Conservation (phyloP, 257 asterid genomes). For the Cinchona pubescens region DNA sequence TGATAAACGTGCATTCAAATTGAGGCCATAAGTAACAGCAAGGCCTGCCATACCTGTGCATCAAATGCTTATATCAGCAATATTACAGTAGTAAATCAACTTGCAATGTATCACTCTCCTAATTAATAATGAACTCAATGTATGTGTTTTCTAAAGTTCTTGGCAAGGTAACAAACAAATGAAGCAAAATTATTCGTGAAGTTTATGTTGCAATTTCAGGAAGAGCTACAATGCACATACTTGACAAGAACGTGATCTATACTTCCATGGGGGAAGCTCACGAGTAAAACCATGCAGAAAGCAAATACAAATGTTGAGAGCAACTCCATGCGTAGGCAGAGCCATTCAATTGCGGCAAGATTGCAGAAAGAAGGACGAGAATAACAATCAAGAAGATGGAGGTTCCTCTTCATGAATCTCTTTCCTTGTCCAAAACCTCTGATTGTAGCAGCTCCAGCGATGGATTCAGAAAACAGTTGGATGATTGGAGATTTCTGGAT, state of each 20-base stretch:
- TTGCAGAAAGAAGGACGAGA: slow-evolving; percentile 98
- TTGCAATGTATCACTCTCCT: background rate
- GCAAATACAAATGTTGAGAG: slow-evolving; percentile 95
- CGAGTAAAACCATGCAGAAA: slow-evolving; percentile 92
- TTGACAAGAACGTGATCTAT: slow-evolving; percentile 99
- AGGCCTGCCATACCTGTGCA: slow-evolving; percentile 93
- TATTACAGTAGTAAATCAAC: background rate
- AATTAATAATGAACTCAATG: background rate
- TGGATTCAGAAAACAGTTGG: slow-evolving; percentile 91
- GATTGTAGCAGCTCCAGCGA: slow-evolving; percentile 96
- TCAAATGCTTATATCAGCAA: slow-evolving; percentile 14
- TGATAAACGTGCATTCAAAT: slow-evolving; percentile 90
- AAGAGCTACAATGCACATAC: slow-evolving; percentile 44
- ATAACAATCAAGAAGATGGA: slow-evolving; percentile 95
- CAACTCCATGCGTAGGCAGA: slow-evolving; percentile 95
- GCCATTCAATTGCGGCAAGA: slow-evolving; percentile 99
- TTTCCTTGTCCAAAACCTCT: slow-evolving; percentile 99
- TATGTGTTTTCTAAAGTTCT: background rate
- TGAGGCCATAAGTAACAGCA: slow-evolving; percentile 95
- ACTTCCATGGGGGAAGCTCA: slow-evolving; percentile 90
- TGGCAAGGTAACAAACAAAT: background rate
- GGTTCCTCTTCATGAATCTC: slow-evolving; percentile 96
- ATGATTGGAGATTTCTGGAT: slow-evolving; percentile 97
- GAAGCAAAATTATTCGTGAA: background rate
- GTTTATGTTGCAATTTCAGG: slow-evolving; percentile 6